Evolutionary conservation across 768 basidiomycete genomes (phyloP).

Genomic region (Leucosporidium yakuticum): DNA sequence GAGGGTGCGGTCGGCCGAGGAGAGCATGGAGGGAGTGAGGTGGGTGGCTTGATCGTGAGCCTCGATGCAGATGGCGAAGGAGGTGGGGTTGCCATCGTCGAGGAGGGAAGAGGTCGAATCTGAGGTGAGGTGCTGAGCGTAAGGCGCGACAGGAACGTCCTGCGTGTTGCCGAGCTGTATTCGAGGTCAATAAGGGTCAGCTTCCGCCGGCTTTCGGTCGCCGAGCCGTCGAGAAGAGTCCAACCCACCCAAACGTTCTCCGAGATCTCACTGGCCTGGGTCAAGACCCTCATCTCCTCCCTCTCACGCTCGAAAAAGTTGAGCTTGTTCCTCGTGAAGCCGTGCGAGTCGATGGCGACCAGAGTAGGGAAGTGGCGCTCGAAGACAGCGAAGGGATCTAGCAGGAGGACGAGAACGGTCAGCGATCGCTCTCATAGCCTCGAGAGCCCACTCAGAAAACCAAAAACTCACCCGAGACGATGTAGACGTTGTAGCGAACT

Average conservation of each 20-base stretch:
- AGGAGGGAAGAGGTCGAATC: constrained; percentile 44
- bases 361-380: constrained; percentile 42
- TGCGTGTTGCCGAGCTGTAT: constrained; percentile 66
- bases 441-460: not conserved
- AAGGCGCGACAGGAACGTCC: constrained; percentile 58
- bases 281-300: constrained; percentile 84
- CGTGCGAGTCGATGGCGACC: constrained; percentile 42
- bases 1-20: constrained; percentile 13
- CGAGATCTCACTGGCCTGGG: constrained; percentile 68
- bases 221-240: not conserved
- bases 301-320: constrained; percentile 77
- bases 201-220: too few species aligned
- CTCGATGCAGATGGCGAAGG: constrained; percentile 81
- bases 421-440: not conserved
- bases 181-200: not conserved
- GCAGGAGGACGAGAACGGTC: not conserved
- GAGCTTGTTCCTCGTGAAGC: constrained; percentile 45
- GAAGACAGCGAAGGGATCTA: constrained; percentile 44
- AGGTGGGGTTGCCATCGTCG: constrained; percentile 49
- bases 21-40: constrained; percentile 3
- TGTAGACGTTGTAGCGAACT: constrained; percentile 62
- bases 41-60: constrained; percentile 64
- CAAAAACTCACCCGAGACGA: constrained; percentile 54
- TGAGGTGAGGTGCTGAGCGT: constrained; percentile 11
- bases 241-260: constrained; percentile 41